Base-by-base conservation (phyloP, 495 filamentous ascomycete genomes). In the Schizothecium vesticola region DNA sequence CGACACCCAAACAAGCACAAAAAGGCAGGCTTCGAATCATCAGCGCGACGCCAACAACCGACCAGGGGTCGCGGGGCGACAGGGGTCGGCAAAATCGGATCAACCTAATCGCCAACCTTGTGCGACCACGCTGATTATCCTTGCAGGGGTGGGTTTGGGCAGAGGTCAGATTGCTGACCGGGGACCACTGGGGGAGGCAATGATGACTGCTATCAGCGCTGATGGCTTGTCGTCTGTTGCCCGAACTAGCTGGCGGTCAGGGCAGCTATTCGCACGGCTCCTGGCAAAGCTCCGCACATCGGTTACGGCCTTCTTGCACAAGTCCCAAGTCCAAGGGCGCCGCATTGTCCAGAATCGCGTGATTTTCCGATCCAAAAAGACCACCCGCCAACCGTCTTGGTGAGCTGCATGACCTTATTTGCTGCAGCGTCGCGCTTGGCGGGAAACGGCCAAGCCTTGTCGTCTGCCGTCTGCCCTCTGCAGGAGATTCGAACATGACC, bases 81-180 rank as follows among this genome's bases (percentile, higher is more conserved):
- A 58, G 33, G 66, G 69, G 56, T 71, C 69, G 69, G 69, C 66
- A 68, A 68, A 71, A 71, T 68, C 66, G 69, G 69, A 67, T 63
- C 65, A 71, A 71, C 33, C 57, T 66, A 60, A 61, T 67, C 60
- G 55, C 60, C 36, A 64, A 61, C 69, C 43, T 71, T 71, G 65
- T 70, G 68, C 64, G 21, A 70, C 68, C 24, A 56, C 24, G 23
- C 28, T 6, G 43, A n/a, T 51, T 51, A 5, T 51, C 43, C 43
- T 51, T 51, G 43, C 43, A 51, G 43, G 43, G 43, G 43, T 8
- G 7, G 43, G 31, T 36, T 31, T 7, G 43, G 19, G 5, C 36
- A 51, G 43, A 51, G 43, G 43, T 51, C 43, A 51, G 43, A 51
- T 19, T n/a, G n/a, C 43, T n/a, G 36, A 51, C 16, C 4, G 36